Percentiles rank a stretch among this genome's conserved stretches.
phyloP scores from a whole-genome alignment of 2,329 filamentous ascomycete genomes.

The Aphanoascus verrucosus region DNA sequence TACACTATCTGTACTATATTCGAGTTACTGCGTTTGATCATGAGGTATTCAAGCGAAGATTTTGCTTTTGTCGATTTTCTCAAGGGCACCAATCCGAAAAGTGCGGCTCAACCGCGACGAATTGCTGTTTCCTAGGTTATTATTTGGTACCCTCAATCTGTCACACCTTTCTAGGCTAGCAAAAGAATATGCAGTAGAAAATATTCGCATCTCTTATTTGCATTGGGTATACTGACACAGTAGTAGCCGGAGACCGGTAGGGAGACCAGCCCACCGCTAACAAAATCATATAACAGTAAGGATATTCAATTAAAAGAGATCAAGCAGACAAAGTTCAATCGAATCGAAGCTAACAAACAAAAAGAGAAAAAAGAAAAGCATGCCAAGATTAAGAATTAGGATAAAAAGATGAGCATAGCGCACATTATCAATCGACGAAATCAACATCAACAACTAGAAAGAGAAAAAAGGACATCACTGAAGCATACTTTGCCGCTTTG shows the following conservation, averaged over 20 bases:
- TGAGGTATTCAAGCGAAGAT: neutral
- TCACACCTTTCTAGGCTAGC: no score
- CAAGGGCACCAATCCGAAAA: neutral
- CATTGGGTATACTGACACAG: no score
- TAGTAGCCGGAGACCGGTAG: neutral
- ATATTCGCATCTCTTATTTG: neutral
- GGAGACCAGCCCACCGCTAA: no score
- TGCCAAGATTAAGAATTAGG: constrained; percentile 3
- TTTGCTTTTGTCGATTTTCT: neutral
- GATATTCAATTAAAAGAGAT: no score
- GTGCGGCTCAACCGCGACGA: no score
- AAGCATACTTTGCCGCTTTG: neutral
- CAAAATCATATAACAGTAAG: neutral
- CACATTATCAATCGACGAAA: neutral
- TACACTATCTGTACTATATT: neutral
- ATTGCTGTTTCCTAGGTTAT: no score
- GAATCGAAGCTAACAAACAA: no score
- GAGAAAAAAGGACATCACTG: neutral
- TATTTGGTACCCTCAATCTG: no score
- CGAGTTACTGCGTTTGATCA: neutral
- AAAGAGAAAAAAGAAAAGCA: neutral
- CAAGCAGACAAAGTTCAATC: no score
- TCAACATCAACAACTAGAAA: neutral
- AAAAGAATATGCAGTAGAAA: neutral
- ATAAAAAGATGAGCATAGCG: neutral